phyloP scores from a whole-genome alignment of 805 yeast species.

The Danielozyma ontarioensis region DNA sequence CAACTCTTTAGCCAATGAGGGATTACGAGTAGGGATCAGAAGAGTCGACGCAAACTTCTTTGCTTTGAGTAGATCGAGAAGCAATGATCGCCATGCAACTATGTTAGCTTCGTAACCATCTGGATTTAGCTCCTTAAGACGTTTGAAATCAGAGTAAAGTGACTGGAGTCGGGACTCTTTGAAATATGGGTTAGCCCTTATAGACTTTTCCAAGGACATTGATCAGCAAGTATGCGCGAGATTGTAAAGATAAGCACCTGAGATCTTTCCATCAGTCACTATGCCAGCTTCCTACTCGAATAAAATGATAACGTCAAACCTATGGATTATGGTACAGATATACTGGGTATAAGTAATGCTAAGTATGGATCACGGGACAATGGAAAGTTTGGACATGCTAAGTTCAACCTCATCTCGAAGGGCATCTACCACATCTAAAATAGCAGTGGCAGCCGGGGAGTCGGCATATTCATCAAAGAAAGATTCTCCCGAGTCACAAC shows the following conservation, averaged over 20 bases:
- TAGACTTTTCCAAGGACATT: slow-evolving; percentile 1
- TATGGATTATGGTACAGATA: too few relatives aligned
- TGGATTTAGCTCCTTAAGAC: slow-evolving; percentile 27
- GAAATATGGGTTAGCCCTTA: slow-evolving; percentile 15
- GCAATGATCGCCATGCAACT: slow-evolving; percentile 28
- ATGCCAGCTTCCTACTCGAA: too few relatives aligned
- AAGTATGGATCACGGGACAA: neutral
- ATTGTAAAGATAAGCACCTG: too few relatives aligned
- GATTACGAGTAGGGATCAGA: slow-evolving; percentile 10
- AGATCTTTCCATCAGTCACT: too few relatives aligned
- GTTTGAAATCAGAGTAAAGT: slow-evolving; percentile 30
- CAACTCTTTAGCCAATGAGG: slow-evolving; percentile 13
- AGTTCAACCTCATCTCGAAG: slow-evolving; percentile 52
- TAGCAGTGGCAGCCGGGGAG: slow-evolving; percentile 87
- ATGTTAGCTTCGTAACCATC: slow-evolving; percentile 41
- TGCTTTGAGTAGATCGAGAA: slow-evolving; percentile 14
- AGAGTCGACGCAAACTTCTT: slow-evolving; percentile 10
- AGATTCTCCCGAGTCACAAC: slow-evolving; percentile 83
- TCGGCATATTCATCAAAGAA: slow-evolving; percentile 83
- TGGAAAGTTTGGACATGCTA: slow-evolving; percentile 11
- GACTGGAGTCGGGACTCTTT: slow-evolving; percentile 26
- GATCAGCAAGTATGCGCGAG: too few relatives aligned
- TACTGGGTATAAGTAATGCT: too few relatives aligned
- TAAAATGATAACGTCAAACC: too few relatives aligned
- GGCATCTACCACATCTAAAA: slow-evolving; percentile 74